phyloP scores from a whole-genome alignment of 2,329 filamentous ascomycete genomes.

The Botrytis elliptica region DNA sequence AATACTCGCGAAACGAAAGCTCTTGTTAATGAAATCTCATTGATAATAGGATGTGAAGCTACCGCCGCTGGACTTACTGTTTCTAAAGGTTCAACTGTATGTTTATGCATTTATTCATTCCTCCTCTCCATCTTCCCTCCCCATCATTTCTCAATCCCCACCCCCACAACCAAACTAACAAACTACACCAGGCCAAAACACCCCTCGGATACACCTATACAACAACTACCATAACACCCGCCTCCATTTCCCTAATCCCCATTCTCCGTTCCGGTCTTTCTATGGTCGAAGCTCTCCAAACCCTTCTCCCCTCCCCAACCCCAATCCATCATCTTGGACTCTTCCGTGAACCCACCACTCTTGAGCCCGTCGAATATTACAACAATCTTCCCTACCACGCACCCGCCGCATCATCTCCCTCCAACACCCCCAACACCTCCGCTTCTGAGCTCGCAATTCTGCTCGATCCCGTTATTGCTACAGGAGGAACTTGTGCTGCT shows the following conservation, averaged over 20 bases:
- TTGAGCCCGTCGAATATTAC: conserved; percentile 94
- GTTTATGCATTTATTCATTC: conserved; percentile 3
- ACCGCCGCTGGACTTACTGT: conserved; percentile 62
- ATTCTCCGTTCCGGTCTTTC: conserved; percentile 89
- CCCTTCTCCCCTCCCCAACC: conserved; percentile 74
- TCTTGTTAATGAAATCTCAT: conserved; percentile 81
- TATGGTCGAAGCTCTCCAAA: conserved; percentile 86
- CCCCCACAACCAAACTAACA: conserved; percentile 14
- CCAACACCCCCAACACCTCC: conserved; percentile 42
- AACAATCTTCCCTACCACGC: conserved; percentile 86
- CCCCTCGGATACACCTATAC: conserved; percentile 76
- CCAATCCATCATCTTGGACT: conserved; percentile 92
- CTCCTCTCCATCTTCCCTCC: background rate
- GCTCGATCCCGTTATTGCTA: conserved; percentile 90
- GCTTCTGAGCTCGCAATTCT: conserved; percentile 70
- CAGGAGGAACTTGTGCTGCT: conserved; percentile 83
- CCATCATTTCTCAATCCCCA: background rate
- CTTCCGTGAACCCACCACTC: conserved; percentile 83
- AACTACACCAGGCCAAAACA: conserved; percentile 63
- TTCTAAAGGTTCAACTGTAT: conserved; percentile 62
- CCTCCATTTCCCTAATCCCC: conserved; percentile 77
- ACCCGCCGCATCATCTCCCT: conserved; percentile 42
- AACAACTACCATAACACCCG: conserved; percentile 57
- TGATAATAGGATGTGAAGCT: conserved; percentile 81
- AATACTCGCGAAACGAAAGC: conserved; percentile 73